A percentile compares a stretch with the other conserved stretches of the same genome.
Conservation (phyloP, 2,329 filamentous ascomycete species). For the Cercospora sp. region DNA sequence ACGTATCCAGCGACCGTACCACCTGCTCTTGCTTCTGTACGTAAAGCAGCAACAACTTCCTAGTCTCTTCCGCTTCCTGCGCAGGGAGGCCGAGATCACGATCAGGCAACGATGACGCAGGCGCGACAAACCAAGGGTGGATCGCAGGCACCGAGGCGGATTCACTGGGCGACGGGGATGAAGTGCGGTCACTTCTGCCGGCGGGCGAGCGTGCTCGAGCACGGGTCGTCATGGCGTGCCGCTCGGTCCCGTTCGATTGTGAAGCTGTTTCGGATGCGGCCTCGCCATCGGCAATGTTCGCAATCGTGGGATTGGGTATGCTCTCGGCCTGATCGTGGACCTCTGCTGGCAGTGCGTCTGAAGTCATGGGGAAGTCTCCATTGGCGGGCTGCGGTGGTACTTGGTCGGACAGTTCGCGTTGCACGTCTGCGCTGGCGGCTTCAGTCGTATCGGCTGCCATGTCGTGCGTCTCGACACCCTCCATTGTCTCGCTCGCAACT, state of each 20-base stretch:
- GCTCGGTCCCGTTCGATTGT: conserved; percentile 44
- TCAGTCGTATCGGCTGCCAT: not conserved
- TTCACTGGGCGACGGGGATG: conserved; percentile 47
- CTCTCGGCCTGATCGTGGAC: not conserved
- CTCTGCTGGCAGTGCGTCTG: not conserved
- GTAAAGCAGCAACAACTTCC: conserved; percentile 70
- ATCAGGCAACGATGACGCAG: conserved; percentile 62
- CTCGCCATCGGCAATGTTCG: conserved; percentile 26
- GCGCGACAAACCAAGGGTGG: conserved; percentile 72
- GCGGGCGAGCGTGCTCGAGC: conserved; percentile 49
- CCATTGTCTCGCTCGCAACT: conserved; percentile 27
- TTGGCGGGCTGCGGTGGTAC: not conserved
- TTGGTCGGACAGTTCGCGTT: not conserved
- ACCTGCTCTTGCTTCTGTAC: conserved; percentile 86
- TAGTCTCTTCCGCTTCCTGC: conserved; percentile 74
- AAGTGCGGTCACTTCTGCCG: conserved; percentile 40
- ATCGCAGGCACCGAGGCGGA: conserved; percentile 53
- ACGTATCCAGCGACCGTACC: conserved; percentile 65
- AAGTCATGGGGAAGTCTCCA: not conserved
- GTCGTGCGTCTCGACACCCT: conserved; percentile 31
- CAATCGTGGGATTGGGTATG: conserved; percentile 21
- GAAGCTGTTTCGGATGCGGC: conserved; percentile 44
- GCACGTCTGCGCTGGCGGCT: not conserved
- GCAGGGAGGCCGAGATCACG: conserved; percentile 70
- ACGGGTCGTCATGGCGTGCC: conserved; percentile 58